phyloP scores from a whole-genome alignment of 2,329 filamentous ascomycete species.

The Aspergillus costaricaensis region DNA sequence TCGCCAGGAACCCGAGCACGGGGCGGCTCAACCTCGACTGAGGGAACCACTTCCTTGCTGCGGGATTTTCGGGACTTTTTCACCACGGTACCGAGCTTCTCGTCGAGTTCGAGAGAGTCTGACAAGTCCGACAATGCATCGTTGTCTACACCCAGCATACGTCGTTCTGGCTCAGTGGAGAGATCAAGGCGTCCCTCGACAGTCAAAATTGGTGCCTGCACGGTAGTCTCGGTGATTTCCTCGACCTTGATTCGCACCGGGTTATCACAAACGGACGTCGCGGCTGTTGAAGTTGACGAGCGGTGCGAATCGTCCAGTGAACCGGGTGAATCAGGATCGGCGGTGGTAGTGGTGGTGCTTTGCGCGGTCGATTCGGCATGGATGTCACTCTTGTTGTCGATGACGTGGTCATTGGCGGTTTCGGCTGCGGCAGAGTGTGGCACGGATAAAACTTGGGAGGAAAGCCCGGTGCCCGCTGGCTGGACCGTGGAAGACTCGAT shows the following conservation, averaged over 20 bases:
- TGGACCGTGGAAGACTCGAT: constrained; percentile 23
- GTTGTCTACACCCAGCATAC: constrained; percentile 21
- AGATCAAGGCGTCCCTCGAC: background rate
- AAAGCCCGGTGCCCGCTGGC: constrained; percentile 1
- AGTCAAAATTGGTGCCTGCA: background rate
- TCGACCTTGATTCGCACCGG: constrained; percentile 24
- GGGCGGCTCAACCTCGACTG: constrained; percentile 40
- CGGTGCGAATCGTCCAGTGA: constrained; percentile 34
- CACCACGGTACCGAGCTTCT: constrained; percentile 23
- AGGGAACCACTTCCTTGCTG: constrained; percentile 35
- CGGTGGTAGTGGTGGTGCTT: constrained; percentile 16
- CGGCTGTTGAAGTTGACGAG: constrained; percentile 38
- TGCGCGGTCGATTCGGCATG: constrained; percentile 12
- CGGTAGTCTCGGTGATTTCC: constrained; percentile 15
- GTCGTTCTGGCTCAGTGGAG: constrained; percentile 15
- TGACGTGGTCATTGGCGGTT: background rate
- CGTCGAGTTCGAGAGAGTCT: constrained; percentile 31
- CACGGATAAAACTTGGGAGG: background rate
- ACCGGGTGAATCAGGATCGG: constrained; percentile 30
- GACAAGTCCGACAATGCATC: constrained; percentile 30
- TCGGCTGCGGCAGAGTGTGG: background rate
- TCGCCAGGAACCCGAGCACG: constrained; percentile 66
- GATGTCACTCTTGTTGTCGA: constrained; percentile 5
- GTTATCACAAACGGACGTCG: constrained; percentile 39
- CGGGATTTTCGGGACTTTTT: constrained; percentile 26